Base-by-base conservation (phyloP, 306 rosid genomes). In the Glycyrrhiza uralensis region DNA sequence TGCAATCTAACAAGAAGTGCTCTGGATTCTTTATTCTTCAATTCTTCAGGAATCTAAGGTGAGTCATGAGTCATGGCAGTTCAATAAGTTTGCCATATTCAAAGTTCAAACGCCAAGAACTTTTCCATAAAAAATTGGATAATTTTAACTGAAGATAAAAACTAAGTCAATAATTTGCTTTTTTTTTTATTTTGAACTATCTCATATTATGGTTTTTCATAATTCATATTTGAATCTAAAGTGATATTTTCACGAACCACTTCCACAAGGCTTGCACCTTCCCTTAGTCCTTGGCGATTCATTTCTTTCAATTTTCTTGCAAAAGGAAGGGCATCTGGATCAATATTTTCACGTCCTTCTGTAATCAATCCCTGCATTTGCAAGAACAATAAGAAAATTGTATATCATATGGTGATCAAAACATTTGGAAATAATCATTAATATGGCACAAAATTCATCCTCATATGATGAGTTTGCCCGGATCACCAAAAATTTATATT, bases 251-350 rank as follows among this genome's bases (percentile, higher is more conserved):
- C 32, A 89, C 97, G 0, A 33, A 95, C 99, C 99, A 95, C 99
- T 86, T 95, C 97, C 22, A 51, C 93, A 35, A 95, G 96, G 82
- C 96, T 95, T 61, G 99, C 90, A 33, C 97, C 99, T 85, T 95
- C 99, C 71, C 65, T 74, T 71, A 95, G 85, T 72, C 97, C 97
- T 82, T 95, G 99, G 76, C 97, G 97, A 54, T 78, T 71, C 50
- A 79, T 82, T 85, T 95, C 96, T 49, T 87, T 89, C 76, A 83
- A 76, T 38, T 85, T 95, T 77, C 92, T 88, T 30, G 99, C 99
- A 85, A 95, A 95, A 30, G 96, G 96, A 59, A 68, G 85, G 14
- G 96, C 99, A 44, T 95, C 97, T 68, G 85, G 95, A 84, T 91
- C 99, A 73, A 95, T 58, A 75, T 83, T 72, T 82, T 86, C 81